Conservation (phyloP, 2,329 filamentous ascomycete species). For the Teratosphaeriaceae sp. region DNA sequence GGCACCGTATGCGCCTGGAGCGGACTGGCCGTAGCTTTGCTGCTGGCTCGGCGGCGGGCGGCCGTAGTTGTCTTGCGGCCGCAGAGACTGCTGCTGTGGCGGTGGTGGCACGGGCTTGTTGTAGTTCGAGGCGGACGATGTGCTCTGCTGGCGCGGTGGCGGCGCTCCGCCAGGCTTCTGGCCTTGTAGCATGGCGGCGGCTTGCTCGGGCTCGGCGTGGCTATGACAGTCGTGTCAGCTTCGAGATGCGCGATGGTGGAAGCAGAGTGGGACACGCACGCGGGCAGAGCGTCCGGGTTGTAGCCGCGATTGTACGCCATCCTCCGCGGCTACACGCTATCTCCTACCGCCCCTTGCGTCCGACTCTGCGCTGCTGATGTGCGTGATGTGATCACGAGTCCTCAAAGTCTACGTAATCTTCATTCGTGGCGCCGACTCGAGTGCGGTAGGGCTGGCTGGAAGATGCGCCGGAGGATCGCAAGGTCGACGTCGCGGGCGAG, state of each 20-base stretch:
- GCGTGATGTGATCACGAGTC: neutral
- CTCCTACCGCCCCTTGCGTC: neutral
- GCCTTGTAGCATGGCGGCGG: slow-evolving; percentile 34
- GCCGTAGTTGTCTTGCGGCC: slow-evolving; percentile 29
- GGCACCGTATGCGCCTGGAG: slow-evolving; percentile 34
- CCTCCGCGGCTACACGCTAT: neutral
- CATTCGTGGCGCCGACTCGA: neutral
- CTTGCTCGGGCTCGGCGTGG: slow-evolving; percentile 66
- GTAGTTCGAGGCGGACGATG: slow-evolving; percentile 32
- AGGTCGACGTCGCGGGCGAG: too few species aligned
- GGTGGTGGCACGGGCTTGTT: slow-evolving; percentile 37
- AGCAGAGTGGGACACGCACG: slow-evolving; percentile 50
- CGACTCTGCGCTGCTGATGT: neutral
- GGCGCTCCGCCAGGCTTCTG: slow-evolving; percentile 13
- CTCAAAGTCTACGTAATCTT: neutral
- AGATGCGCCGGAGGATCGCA: too few species aligned
- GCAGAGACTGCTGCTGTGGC: slow-evolving; percentile 29
- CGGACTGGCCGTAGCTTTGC: slow-evolving; percentile 24
- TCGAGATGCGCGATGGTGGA: slow-evolving; percentile 9
- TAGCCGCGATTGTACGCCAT: slow-evolving; percentile 95
- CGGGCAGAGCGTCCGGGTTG: slow-evolving; percentile 91
- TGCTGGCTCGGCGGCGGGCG: slow-evolving; percentile 20
- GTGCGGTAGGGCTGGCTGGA: too few species aligned
- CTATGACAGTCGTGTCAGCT: slow-evolving; percentile 34
- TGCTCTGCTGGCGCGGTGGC: slow-evolving; percentile 19